Base-by-base conservation (phyloP, 345 rosid species). In the Euphorbia peplus region DNA sequence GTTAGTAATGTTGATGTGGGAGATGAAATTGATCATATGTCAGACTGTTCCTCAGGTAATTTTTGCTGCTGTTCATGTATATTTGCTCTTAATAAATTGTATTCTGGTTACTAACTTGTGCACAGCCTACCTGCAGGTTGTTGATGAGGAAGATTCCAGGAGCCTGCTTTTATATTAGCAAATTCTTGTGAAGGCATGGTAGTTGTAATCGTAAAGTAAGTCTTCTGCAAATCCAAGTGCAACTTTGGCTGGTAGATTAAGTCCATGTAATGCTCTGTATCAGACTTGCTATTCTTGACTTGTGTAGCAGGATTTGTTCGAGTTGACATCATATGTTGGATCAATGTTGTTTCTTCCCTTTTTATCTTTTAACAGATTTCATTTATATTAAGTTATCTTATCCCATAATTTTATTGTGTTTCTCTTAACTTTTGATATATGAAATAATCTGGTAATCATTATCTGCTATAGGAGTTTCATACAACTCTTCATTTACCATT, bases 1-100 rank as follows among this genome's bases (percentile, higher is more conserved):
- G 6, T 56, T 8, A 75, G 8, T 37, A 62, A 19, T 42, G 35
- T 32, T 32, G 35, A 47, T 44, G 54, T 44, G 48, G 74, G 85
- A 82, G 79, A 70, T 79, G 2, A 48, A 44, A 44, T 73, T 72
- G 77, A 74, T 60, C 4, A 44, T 51, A 42, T n/a, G n/a, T 73
- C 64, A 64, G 52, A 76, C 70, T 59, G 67, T 47, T 52, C 19
- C 10, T 46, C 22, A 79, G 87, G 85, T 83, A 85, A 58, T 55
- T 28, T 60, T 68, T 58, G 25, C n/a, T 13, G 1, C 9, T 35
- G 42, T 68, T 53, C 28, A 18, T 22, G 26, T 37, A 8, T 16
- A 18, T 51, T 26, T 39, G 42, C 12, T 42, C 3, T 11, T 35
- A n/a, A 14, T n/a, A 18, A 8, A 3, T 6, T 47, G 10, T 25